Evolutionary conservation across 306 rosid genomes (phyloP).

Genomic region (Acacia crassicarpa): DNA sequence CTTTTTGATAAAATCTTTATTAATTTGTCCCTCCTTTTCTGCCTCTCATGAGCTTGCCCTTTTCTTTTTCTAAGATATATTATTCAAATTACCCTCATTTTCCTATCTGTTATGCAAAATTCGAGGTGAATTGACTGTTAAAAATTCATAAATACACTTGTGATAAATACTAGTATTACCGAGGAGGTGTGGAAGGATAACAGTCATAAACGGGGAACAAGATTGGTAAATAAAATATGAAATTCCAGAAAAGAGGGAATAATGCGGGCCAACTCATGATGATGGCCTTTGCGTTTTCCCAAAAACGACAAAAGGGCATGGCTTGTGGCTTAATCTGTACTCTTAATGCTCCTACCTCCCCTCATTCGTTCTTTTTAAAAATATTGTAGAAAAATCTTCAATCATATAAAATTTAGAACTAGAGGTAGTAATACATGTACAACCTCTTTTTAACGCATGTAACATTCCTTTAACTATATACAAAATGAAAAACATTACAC

Average conservation of each 20-base stretch:
- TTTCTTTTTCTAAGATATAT: neutral
- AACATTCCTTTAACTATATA: too few species aligned
- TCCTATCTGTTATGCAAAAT: neutral
- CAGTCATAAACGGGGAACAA: neutral
- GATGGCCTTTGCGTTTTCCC: neutral
- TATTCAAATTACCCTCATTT: neutral
- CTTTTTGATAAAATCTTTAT: neutral
- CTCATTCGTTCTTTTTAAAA: too few species aligned
- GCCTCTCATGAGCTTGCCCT: neutral
- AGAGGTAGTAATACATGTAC: too few species aligned
- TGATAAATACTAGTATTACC: neutral
- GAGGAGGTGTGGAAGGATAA: neutral
- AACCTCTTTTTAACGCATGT: too few species aligned
- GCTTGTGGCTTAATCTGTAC: neutral
- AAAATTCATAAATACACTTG: too few species aligned
- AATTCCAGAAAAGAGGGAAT: neutral
- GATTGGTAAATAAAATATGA: neutral
- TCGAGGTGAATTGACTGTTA: neutral
- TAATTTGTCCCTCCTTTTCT: neutral
- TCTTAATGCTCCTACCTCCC: neutral
- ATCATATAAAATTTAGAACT: too few species aligned
- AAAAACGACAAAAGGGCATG: neutral
- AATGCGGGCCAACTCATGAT: neutral
- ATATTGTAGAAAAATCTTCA: too few species aligned
- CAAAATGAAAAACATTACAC: too few species aligned